A percentile compares a stretch with the other conserved stretches of the same genome.
These are phyloP conservation scores for Stipa capillata DNA, from an alignment of 176 grass and related monocot genomes.

Conservation along the genomic window DNA sequence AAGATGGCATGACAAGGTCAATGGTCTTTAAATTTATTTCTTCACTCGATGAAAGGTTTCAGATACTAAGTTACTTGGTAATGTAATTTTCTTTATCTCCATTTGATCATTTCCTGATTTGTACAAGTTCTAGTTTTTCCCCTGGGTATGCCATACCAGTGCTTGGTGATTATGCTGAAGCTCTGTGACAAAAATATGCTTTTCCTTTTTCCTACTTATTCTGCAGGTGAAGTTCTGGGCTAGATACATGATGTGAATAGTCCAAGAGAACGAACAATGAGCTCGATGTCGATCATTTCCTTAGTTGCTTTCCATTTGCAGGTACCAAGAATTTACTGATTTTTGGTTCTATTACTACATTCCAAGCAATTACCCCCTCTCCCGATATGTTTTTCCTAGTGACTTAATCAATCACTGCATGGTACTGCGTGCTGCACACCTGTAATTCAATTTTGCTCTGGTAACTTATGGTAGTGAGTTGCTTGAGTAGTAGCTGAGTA, in stretches of 20 bases:
- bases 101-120: background rate
- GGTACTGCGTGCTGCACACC: background rate
- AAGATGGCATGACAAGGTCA: constrained; percentile 90
- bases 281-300: constrained; percentile 86
- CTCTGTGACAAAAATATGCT: background rate
- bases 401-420: background rate
- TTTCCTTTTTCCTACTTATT: constrained; percentile 5
- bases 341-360: background rate
- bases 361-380: background rate
- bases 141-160: background rate
- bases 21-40: constrained; percentile 52
- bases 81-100: background rate
- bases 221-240: constrained; percentile 84
- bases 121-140: background rate
- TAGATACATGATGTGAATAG: constrained; percentile 68
- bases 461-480: background rate
- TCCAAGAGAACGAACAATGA: constrained; percentile 73
- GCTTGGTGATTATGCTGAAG: background rate
- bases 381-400: background rate
- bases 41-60: constrained; percentile 85
- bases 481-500: background rate
- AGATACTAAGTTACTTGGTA: constrained; percentile 84
- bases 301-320: constrained; percentile 96
- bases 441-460: constrained; percentile 2
- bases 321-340: constrained; percentile 37